Base-by-base conservation (phyloP, 2,329 filamentous ascomycete species). In the Colletotrichum plurivorum region DNA sequence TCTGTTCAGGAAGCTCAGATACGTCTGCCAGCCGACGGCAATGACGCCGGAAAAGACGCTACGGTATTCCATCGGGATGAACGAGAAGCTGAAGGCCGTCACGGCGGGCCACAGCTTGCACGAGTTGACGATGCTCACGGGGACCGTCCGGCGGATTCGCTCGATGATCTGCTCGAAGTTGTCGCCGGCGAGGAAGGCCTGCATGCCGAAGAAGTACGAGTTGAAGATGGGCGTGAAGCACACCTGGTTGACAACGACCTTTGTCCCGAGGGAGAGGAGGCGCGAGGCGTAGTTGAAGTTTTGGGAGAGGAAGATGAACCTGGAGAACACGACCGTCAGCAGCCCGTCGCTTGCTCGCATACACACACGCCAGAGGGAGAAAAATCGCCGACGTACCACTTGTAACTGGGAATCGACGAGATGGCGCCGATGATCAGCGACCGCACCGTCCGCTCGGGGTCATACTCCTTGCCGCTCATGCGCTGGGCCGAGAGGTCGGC, bases 11-110 rank as follows among this genome's bases (percentile, higher is more conserved):
- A 90, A 93, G 73, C 91, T 93, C 74, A 98, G 77, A 84, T 97
- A 98, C 1, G 94, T 94, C 86, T 97, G 95, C 95, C 95, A 98
- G 0, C 93, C 93, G 59, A 97, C 92, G 1, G 94, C 93, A 72
- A 97, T 87, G 7, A 92, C 82, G 1, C 93, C 94, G 0, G 92
- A 89, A 73, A 97, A 96, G 16, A 97, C 87, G 74, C 90, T 93
- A 58, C 95, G 85, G 79, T 94, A 95, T 76, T 95, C 90, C 55
- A 94, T 84, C 27, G 91, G 89, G 5, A 98, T 84, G 75, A 94
- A 96, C n/a, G 92, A 90, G 76, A 98, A 97, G 78, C 87, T 95
- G 77, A 98, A 91, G 0, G 94, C 94, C 15, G 92, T 97, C 16
- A 97, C 92, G 0, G 90, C 89, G 0, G 95, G 95, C 95, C 95